Percentiles rank a stretch among this genome's conserved stretches.
These are phyloP conservation scores for Ramalina peruviana DNA, from an alignment of 495 filamentous ascomycete species.

Conservation along the genomic window DNA sequence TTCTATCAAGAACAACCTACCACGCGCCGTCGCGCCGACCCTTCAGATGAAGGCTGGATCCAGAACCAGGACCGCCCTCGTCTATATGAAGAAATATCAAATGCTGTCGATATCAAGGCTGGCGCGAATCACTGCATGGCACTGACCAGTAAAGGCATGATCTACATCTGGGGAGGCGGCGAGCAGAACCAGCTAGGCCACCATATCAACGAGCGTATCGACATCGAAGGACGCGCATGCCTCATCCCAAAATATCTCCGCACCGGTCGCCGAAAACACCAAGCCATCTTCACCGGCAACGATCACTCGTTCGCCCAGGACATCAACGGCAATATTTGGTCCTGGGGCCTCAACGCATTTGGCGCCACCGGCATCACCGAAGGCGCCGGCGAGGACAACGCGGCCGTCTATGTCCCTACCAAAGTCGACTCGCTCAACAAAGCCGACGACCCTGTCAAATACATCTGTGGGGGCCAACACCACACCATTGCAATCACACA, in stretches of 20 bases:
- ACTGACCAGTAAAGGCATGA: slow-evolving; percentile 37
- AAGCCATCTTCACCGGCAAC: slow-evolving; percentile 37
- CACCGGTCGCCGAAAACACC: slow-evolving; percentile 31
- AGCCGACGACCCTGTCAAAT: slow-evolving; percentile 26
- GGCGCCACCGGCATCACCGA: slow-evolving; percentile 59
- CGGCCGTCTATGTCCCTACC: slow-evolving; percentile 42
- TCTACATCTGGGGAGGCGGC: slow-evolving; percentile 50
- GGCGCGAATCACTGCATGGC: slow-evolving; percentile 53
- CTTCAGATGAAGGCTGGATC: slow-evolving; percentile 24
- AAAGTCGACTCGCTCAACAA: slow-evolving; percentile 44
- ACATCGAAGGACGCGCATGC: slow-evolving; percentile 14
- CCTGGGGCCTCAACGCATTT: slow-evolving; percentile 84
- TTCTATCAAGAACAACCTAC: slow-evolving; percentile 2
- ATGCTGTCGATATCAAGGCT: slow-evolving; percentile 40
- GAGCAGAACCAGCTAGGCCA: slow-evolving; percentile 53
- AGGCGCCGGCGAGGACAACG: slow-evolving; percentile 51
- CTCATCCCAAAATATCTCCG: slow-evolving; percentile 21
- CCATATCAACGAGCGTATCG: slow-evolving; percentile 41
- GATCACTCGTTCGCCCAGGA: slow-evolving; percentile 62
- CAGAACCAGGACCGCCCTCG: slow-evolving; percentile 28
- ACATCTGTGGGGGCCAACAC: slow-evolving; percentile 40
- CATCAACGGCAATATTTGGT: slow-evolving; percentile 53
- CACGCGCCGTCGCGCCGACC: neutral
- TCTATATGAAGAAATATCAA: slow-evolving; percentile 37
- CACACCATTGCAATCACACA: slow-evolving; percentile 42